Conservation (phyloP, 306 rosid species). For the Acacia crassicarpa region DNA sequence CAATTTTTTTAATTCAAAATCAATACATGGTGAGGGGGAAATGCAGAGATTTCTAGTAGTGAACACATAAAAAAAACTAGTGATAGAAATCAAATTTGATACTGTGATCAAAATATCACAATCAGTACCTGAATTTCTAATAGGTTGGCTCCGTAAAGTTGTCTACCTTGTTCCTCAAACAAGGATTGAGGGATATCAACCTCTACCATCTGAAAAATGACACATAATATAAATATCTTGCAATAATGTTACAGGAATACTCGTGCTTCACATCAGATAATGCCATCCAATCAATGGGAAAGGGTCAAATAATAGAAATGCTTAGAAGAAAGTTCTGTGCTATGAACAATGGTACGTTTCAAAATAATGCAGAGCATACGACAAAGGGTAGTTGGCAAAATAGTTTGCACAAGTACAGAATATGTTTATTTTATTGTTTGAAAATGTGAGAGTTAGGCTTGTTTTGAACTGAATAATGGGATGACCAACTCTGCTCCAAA, state of each 20-base stretch:
- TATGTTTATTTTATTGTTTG: neutral
- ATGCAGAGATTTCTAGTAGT: neutral
- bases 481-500: neutral
- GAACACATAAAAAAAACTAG: neutral
- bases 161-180: conserved; percentile 95
- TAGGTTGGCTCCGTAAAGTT: conserved; percentile 88
- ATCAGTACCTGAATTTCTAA: conserved; percentile 78
- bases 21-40: neutral
- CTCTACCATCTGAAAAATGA: conserved; percentile 75
- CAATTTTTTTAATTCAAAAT: conserved; percentile 24
- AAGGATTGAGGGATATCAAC: conserved; percentile 83
- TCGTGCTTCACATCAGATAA: neutral
- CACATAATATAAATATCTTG: neutral
- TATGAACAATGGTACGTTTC: neutral
- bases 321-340: neutral
- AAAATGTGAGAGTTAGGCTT: neutral
- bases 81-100: conserved; percentile 1
- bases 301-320: neutral
- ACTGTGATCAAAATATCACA: conserved; percentile 7
- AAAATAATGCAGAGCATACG: neutral
- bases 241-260: neutral
- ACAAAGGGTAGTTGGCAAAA: neutral
- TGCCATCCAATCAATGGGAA: neutral
- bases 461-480: neutral
- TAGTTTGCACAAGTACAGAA: neutral